Evolutionary conservation across 495 filamentous ascomycete genomes (phyloP).

Genomic region (Umbilicaria muhlenbergii): DNA sequence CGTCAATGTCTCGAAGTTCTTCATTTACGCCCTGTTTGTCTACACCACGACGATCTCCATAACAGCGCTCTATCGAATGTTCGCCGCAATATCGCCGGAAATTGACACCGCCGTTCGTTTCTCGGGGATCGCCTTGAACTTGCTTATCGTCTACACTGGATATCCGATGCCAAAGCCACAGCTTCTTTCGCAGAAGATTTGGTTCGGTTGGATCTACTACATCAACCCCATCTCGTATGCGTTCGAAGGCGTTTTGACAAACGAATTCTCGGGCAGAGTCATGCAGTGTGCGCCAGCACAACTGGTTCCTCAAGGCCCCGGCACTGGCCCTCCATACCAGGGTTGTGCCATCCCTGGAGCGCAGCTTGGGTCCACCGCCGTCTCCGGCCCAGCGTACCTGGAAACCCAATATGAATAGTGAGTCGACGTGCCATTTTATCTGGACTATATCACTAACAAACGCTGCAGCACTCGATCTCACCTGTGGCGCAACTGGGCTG

Average conservation of each 20-base stretch:
- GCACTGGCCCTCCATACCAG: constrained; percentile 34
- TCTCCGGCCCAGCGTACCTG: constrained; percentile 48
- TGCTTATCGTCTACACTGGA: constrained; percentile 60
- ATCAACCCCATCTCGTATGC: constrained; percentile 61
- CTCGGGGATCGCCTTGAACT: constrained; percentile 49
- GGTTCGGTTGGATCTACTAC: constrained; percentile 63
- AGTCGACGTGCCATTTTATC: too few relatives aligned
- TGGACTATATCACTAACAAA: neutral
- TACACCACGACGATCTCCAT: constrained; percentile 52
- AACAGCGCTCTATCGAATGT: constrained; percentile 61
- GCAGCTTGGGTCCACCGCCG: constrained; percentile 21
- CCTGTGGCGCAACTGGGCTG: constrained; percentile 71
- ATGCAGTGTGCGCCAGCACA: constrained; percentile 45
- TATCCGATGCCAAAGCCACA: constrained; percentile 53
- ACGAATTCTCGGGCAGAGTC: constrained; percentile 42
- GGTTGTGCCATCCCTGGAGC: constrained; percentile 48
- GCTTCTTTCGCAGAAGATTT: constrained; percentile 52
- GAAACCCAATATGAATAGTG: constrained; percentile 35
- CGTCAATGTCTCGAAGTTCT: constrained; percentile 51
- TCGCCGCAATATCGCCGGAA: constrained; percentile 52
- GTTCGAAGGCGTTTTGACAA: constrained; percentile 51
- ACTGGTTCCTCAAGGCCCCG: constrained; percentile 40
- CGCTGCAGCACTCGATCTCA: constrained; percentile 30
- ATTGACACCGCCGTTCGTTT: constrained; percentile 64
- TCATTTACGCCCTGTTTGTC: constrained; percentile 56